Evolutionary conservation across 208 protist genomes (phyloP).

Genomic region (Leishmania mexicana): DNA sequence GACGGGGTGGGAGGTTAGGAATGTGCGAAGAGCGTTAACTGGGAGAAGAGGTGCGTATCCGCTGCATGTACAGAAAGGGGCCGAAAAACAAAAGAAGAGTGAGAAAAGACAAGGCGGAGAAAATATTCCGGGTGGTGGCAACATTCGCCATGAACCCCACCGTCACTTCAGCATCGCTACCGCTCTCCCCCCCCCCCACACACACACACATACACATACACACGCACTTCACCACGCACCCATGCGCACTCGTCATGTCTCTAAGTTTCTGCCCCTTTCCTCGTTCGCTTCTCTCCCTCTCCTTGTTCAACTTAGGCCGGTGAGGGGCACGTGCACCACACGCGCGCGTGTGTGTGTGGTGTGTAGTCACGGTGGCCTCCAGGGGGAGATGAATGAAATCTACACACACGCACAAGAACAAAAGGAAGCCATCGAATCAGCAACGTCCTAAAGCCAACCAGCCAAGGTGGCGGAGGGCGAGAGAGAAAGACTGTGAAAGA

Average conservation of each 20-base stretch:
- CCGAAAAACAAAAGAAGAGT: neutral
- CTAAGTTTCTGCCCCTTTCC: neutral
- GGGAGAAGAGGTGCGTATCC: neutral
- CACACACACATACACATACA: neutral
- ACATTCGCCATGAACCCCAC: neutral
- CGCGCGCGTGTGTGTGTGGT: neutral
- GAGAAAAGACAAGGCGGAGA: neutral
- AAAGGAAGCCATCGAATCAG: neutral
- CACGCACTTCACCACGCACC: neutral
- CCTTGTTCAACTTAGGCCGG: neutral
- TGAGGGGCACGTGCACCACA: neutral
- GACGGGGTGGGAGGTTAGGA: neutral
- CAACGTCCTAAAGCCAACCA: neutral
- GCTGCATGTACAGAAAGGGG: neutral
- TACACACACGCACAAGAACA: neutral
- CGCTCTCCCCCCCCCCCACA: neutral
- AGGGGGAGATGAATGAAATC: neutral
- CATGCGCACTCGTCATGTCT: neutral
- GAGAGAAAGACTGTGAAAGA: neutral
- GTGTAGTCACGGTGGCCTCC: neutral
- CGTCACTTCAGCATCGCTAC: neutral
- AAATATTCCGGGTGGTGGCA: neutral
- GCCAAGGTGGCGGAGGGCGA: neutral
- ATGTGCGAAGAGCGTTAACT: neutral
- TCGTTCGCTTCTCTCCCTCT: neutral